These are phyloP conservation scores for Brassica napus DNA, from an alignment of 345 rosid genomes.

Conservation along the genomic window Da-Ae NC_063435.1:1057501-1058000, in stretches of 20 bases:
- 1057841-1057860: too few relatives aligned
- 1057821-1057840: too few relatives aligned
- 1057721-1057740: too few relatives aligned
- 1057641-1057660: conserved; percentile 12
- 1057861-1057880: conserved; percentile 21
- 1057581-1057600: conserved; percentile 20
- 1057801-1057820: not conserved
- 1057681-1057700: not conserved
- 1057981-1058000: conserved; percentile 41
- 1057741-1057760: too few relatives aligned
- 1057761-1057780: too few relatives aligned
- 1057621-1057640: conserved; percentile 17
- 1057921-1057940: conserved; percentile 61
- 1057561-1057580: conserved; percentile 21
- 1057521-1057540: conserved; percentile 1
- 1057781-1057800: not conserved
- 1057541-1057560: conserved; percentile 17
- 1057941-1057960: conserved; percentile 57
- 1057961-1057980: conserved; percentile 59
- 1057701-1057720: not conserved
- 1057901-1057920: conserved; percentile 62
- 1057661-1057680: conserved; percentile 26
- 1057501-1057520: not conserved
- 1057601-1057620: conserved; percentile 16
- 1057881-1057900: conserved; percentile 61